Evolutionary conservation across 306 rosid genomes (phyloP), one percentile per base, ranked within the genome.

Genomic region (Castanea sativa): DNA sequence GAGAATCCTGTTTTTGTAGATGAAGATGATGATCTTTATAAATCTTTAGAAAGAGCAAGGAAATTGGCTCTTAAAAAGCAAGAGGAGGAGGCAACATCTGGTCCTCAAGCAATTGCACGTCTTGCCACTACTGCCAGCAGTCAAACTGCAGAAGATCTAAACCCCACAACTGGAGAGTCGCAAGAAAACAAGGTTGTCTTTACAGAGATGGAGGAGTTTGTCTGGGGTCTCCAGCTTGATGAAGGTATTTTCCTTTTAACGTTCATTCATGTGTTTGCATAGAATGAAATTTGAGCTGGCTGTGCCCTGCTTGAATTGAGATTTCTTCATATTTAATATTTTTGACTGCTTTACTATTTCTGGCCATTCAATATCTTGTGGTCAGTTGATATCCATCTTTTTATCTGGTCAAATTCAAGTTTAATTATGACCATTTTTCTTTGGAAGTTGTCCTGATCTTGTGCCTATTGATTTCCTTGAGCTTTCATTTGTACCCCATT

Each of bases 151-250:
- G 91, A 91, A 80, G 88, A 85, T 75, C 86, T 85, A 84, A 84
- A 74, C 78, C 71, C 82, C 53, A 49, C 82, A 19, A 69, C 88
- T 55, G 98, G 86, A 76, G 96, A 95, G 78, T 83, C 87, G 20
- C 89, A 87, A 63, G 97, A 91, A 80, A 92, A 90, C 79, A 91
- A 90, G 87, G 93, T 95, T 69, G 98, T 91, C 73, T 90, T 95
- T 77, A 90, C 99, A 51, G 96, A 95, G 89, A 93, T 95, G 99
- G 97, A 95, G 87, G 99, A 95, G 82, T 95, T 91, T 89, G 96
- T 95, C 71, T 91, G 92, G 96, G 92, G 99, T 84, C 93, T 93
- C 78, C 98, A 91, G 85, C 89, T 93, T 80, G 99, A 89, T 74
- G 96, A 95, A 91, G 98, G 99, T 93, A 85, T 45, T 12, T 65